phyloP scores from a whole-genome alignment of 2,329 filamentous ascomycete species.

The Chaetothyriales sp. region DNA sequence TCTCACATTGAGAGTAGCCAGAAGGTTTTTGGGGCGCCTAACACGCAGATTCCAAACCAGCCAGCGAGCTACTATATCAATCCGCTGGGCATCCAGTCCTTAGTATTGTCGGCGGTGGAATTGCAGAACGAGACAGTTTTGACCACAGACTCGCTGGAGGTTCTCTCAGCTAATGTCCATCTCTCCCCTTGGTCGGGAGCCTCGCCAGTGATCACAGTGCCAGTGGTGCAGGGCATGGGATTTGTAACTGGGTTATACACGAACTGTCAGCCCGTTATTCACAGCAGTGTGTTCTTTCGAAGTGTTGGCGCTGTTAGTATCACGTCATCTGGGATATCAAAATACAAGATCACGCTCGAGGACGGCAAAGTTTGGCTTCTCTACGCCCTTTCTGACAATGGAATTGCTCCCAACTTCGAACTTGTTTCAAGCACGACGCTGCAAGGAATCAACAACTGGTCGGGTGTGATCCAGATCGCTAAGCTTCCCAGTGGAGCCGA shows the following conservation, averaged over 20 bases:
- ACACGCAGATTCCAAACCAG: constrained; percentile 35
- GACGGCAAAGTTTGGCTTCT: constrained; percentile 65
- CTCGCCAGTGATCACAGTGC: constrained; percentile 54
- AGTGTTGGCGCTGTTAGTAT: constrained; percentile 41
- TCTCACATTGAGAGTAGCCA: constrained; percentile 57
- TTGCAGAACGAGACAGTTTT: constrained; percentile 46
- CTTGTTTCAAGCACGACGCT: constrained; percentile 52
- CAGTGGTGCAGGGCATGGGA: constrained; percentile 76
- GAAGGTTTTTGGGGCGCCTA: constrained; percentile 47
- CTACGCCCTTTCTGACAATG: constrained; percentile 51
- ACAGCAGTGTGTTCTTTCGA: constrained; percentile 59
- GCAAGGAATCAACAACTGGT: constrained; percentile 51
- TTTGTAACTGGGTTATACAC: constrained; percentile 68
- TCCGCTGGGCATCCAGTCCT: constrained; percentile 64
- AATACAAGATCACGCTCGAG: constrained; percentile 59
- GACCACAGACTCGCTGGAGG: constrained; percentile 37
- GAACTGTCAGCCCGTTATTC: constrained; percentile 54
- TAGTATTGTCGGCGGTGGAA: constrained; percentile 66
- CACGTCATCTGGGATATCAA: constrained; percentile 50
- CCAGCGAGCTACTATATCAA: constrained; percentile 62
- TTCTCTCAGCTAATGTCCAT: constrained; percentile 52
- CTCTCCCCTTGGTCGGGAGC: constrained; percentile 42
- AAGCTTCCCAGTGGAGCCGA: constrained; percentile 52
- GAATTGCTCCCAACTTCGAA: constrained; percentile 46
- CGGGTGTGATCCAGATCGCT: constrained; percentile 65